Conservation (phyloP, 2,329 filamentous ascomycete genomes). For the Colletotrichum tabaci region DNA sequence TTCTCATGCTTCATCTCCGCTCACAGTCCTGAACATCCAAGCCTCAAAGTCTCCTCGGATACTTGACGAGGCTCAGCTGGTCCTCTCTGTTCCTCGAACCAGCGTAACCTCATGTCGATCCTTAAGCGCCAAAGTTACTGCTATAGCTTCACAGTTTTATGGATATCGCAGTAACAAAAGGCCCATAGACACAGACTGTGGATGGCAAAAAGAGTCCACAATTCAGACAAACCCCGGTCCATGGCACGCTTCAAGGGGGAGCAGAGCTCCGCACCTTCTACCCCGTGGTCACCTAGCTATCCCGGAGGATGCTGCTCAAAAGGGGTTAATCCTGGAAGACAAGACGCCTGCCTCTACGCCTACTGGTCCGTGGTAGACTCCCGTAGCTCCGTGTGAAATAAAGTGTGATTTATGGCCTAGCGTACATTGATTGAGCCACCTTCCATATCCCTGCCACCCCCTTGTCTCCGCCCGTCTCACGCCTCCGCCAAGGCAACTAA, state of each 20-base stretch:
- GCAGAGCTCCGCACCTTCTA: constrained; percentile 31
- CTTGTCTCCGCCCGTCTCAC: no score
- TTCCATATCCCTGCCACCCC: no score
- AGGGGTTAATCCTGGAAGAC: constrained; percentile 17
- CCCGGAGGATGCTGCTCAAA: constrained; percentile 30
- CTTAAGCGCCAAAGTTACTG: constrained; percentile 7
- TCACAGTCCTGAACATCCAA: constrained; percentile 17
- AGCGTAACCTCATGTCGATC: constrained; percentile 38
- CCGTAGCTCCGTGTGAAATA: no score
- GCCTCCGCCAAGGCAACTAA: no score
- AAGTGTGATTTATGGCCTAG: no score
- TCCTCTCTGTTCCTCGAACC: neutral
- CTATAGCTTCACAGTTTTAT: neutral
- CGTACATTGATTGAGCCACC: no score
- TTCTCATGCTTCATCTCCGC: constrained; percentile 27
- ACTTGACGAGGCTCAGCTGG: neutral
- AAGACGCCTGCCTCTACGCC: neutral
- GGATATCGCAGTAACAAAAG: neutral
- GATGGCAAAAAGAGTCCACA: neutral
- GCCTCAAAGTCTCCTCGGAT: constrained; percentile 13
- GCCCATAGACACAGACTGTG: neutral
- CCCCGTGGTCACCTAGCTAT: constrained; percentile 25
- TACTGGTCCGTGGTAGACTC: constrained; percentile 1
- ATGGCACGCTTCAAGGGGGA: constrained; percentile 24
- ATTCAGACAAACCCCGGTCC: constrained; percentile 18